Percentiles rank a stretch among this genome's conserved stretches.
phyloP scores from a whole-genome alignment of 176 grass and related monocot species.

The Cenchrus fungigraminus region DNA sequence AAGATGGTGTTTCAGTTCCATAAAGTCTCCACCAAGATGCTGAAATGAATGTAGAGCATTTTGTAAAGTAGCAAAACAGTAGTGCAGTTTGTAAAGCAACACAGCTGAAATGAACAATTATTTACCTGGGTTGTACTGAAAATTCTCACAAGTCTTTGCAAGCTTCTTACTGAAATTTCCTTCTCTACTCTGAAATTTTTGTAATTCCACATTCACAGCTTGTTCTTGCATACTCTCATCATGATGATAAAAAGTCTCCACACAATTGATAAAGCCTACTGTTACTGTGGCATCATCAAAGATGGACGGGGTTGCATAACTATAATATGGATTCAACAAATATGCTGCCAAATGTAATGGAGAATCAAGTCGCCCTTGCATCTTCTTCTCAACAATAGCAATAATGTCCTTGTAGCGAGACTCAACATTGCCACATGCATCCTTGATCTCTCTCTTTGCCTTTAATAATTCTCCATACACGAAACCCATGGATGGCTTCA shows the following conservation, averaged over 20 bases:
- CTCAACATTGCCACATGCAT: background rate
- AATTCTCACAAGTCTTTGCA: constrained; percentile 17
- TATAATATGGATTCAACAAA: background rate
- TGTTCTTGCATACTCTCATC: background rate
- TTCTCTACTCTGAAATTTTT: constrained; percentile 1
- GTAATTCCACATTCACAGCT: background rate
- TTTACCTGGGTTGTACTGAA: background rate
- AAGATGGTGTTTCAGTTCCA: too few relatives aligned
- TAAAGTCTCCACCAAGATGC: too few relatives aligned
- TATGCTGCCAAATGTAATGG: background rate
- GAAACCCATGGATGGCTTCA: constrained; percentile 13
- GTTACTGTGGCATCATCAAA: background rate
- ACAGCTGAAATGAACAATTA: too few relatives aligned
- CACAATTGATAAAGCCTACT: background rate
- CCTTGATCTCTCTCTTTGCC: background rate
- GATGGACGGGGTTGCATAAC: background rate
- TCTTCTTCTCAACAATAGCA: background rate
- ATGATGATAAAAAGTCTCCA: background rate
- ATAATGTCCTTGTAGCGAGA: background rate
- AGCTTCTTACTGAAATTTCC: background rate
- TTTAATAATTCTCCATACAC: background rate
- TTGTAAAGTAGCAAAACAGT: too few relatives aligned
- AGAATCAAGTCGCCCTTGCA: background rate
- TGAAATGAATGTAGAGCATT: too few relatives aligned
- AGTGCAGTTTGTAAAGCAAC: too few relatives aligned